Percentiles rank a stretch among this genome's conserved stretches.
Evolutionary conservation across 768 basidiomycete species (phyloP).

Genomic region (Rhizopogon roseolus): DNA sequence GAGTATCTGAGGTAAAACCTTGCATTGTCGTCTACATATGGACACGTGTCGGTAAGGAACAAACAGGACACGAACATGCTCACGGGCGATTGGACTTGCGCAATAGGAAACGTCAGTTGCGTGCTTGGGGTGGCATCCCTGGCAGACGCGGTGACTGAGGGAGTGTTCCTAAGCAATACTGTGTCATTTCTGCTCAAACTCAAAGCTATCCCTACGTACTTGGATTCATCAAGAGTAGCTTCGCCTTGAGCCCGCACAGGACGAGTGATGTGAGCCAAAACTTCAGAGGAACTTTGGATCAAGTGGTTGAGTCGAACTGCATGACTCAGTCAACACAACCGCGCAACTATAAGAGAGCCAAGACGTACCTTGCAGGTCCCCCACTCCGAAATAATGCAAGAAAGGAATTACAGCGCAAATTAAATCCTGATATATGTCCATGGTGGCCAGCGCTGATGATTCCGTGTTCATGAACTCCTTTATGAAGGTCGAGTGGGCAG

Average conservation of each 20-base stretch:
- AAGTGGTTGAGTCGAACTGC: not conserved
- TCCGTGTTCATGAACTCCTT: slow-evolving; percentile 5
- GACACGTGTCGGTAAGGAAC: not conserved
- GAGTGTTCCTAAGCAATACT: not conserved
- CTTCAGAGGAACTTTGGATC: not conserved
- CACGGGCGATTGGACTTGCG: not conserved
- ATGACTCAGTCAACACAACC: not conserved
- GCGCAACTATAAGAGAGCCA: not conserved
- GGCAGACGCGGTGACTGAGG: not conserved
- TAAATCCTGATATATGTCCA: slow-evolving; percentile 5
- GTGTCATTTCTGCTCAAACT: not conserved
- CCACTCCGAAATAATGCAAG: slow-evolving; percentile 14
- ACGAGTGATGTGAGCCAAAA: not conserved
- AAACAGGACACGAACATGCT: not conserved
- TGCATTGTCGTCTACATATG: not conserved
- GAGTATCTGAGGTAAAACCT: not conserved
- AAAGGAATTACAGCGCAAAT: slow-evolving; percentile 18
- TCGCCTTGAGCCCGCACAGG: not conserved
- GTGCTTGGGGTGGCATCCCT: not conserved
- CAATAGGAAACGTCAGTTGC: not conserved
- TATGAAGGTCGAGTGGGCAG: slow-evolving; percentile 15
- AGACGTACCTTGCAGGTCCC: slow-evolving; percentile 16
- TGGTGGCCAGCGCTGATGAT: slow-evolving; percentile 1
- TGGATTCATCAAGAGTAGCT: not conserved
- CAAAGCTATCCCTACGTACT: not conserved